Base-by-base conservation (phyloP, 768 basidiomycete genomes). In the Candolleomyces aberdarensis region DNA sequence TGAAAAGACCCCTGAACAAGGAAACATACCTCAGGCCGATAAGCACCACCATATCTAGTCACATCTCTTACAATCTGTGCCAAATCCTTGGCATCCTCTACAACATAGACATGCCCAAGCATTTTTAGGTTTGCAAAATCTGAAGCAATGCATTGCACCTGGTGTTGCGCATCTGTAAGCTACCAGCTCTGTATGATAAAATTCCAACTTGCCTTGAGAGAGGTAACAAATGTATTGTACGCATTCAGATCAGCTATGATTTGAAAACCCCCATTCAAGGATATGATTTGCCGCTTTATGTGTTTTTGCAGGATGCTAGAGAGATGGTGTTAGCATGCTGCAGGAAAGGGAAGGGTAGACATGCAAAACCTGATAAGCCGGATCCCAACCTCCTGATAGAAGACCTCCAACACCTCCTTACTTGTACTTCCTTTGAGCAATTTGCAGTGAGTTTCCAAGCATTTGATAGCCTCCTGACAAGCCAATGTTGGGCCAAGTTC, bases 71-170 rank as follows among this genome's bases (percentile, higher is more conserved):
- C 96, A 65, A 98, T 96, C 75, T 94, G 91, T 36, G 96, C 96
- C 14, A 99, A 80, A 71, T 98, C 96, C 68, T 95, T 96, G 0
- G 97, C 96, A 64, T 96, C 95, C 64, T 91, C 90, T 13, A 96
- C 94, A 51, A 98, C 92, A 71, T 88, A 98, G 1, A 98, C 94
- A 67, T 98, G 94, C 2, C 96, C 96, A 13, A 97, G 80, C 95
- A 98, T 97, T 75, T 97, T 98, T 58, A 99, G 81, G 66, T 94
- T 89, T 15, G 95, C 86, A 65, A 98, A 99, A 64, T 98, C 96
- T 0, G 88, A 83, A 1, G 88, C 87, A 22, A 99, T 87, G n/a
- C 83, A 79, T 7, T 90, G 85, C 1, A 93, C 85, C 85, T 89
- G 59, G 31, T 32, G 22, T 22, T 36, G n/a, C 56, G 15, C 13